Base-by-base conservation (phyloP, 2,329 filamentous ascomycete species). In the Zasmidium citrigriseum region DNA sequence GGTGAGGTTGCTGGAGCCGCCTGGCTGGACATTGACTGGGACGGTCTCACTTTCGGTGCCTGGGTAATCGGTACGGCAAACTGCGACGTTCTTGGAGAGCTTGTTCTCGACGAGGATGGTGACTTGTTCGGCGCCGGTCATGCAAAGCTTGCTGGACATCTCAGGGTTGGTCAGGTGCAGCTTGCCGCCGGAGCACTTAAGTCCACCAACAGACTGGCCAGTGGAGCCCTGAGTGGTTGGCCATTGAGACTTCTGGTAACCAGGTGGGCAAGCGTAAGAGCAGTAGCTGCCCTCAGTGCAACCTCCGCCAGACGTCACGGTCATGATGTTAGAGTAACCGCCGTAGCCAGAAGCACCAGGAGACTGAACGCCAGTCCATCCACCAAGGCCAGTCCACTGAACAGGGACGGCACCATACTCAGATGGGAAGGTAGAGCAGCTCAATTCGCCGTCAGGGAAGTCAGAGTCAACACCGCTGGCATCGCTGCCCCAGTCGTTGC, bases 41-140 rank as follows among this genome's bases (percentile, higher is more conserved):
- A 98, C 83, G 55, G 89, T 90, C 86, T 96, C 93, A 68, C 82
- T 82, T 80, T 99, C 95, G 59, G 87, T 92, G 72, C 92, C 93
- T 62, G 95, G 95, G 78, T 99, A 99, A 75, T 97, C 92, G 65
- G 95, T 98, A 75, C 91, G 91, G 86, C 95, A 99, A 67, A 96
- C 84, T 46, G 89, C 83, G 24, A 90, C 88, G 46, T 83, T 77
- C 38, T 84, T 72, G 51, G 76, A 71, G 29, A 97, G 82, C 55
- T 88, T 86, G 82, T 96, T 99, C 75, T 87, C 72, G 60, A 96
- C 84, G 59, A 81, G 80, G 65, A 97, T 84, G 64, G 68, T 74
- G 64, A 81, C 75, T 48, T 87, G 85, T 44, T 86, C 86, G 51
- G 84, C 83, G 62, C 93, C 92, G 27, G 77, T 67, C 70, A 89